These are phyloP conservation scores for Kodamaea kakaduensis DNA, from an alignment of 805 yeast species.

Conservation along the genomic window DNA sequence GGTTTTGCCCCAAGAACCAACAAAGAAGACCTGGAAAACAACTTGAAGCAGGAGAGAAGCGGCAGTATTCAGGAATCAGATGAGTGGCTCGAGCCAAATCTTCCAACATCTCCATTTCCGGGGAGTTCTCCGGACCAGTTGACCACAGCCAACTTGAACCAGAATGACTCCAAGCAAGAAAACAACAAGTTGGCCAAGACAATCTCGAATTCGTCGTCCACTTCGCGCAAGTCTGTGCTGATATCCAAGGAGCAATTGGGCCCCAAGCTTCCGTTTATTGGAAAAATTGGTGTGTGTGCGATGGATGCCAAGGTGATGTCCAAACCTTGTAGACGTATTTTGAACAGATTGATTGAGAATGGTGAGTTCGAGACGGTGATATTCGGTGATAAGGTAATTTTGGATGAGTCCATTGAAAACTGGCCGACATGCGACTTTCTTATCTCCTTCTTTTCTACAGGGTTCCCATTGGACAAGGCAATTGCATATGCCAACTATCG, in stretches of 20 bases:
- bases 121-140: conserved; percentile 10
- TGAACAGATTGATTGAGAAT: conserved; percentile 80
- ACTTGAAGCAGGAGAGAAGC: background rate
- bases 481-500: conserved; percentile 83
- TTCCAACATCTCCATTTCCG: background rate
- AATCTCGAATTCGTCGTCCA: conserved; percentile 31
- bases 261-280: conserved; percentile 64
- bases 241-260: conserved; percentile 38
- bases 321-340: conserved; percentile 90
- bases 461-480: conserved; percentile 95
- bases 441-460: conserved; percentile 89
- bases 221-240: conserved; percentile 28
- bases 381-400: conserved; percentile 93
- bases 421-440: conserved; percentile 99
- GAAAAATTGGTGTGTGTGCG: conserved; percentile 97
- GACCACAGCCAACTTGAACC: conserved; percentile 16
- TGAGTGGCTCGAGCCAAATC: background rate
- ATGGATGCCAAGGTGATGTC: conserved; percentile 96
- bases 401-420: conserved; percentile 90
- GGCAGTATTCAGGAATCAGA: background rate
- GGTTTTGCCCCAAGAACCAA: conserved; percentile 70
- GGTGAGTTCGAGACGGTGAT: conserved; percentile 97
- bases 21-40: conserved; percentile 21
- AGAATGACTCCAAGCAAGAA: conserved; percentile 12
- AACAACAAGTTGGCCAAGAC: conserved; percentile 31